Evolutionary conservation across 495 filamentous ascomycete genomes (phyloP).

Genomic region (Staphylotrichum tortipilum): DNA sequence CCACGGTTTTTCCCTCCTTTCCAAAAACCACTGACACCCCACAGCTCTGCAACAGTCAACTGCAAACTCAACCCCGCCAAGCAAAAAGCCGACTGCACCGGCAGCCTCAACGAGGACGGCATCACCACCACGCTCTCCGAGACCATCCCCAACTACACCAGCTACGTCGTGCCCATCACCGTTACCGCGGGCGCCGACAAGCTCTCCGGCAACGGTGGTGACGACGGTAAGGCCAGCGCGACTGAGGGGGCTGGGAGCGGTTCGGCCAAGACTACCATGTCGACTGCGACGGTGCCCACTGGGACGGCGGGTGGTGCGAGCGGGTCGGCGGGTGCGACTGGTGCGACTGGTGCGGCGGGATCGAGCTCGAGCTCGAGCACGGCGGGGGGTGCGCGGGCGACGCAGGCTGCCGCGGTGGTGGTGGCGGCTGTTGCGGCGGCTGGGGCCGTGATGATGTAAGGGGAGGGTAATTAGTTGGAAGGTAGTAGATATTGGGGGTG

Average conservation of each 20-base stretch:
- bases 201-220: not conserved
- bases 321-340: not conserved
- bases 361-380: conserved; percentile 19
- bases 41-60: not conserved
- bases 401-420: too few species aligned
- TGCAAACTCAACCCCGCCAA: conserved; percentile 2
- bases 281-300: conserved; percentile 13
- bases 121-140: not conserved
- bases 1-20: not conserved
- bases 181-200: conserved; percentile 26
- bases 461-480: too few species aligned
- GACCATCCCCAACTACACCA: not conserved
- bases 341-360: not conserved
- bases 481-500: too few species aligned
- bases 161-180: conserved; percentile 17
- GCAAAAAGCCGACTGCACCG: not conserved
- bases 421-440: too few species aligned
- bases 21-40: not conserved
- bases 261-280: not conserved
- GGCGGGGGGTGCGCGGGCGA: too few species aligned
- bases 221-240: not conserved
- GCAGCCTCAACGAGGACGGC: not conserved
- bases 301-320: conserved; percentile 12
- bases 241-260: not conserved
- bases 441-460: too few species aligned